Evolutionary conservation across 2,329 filamentous ascomycete genomes (phyloP), one percentile per base, ranked within the genome.

Genomic region (Clonostachys byssicola): DNA sequence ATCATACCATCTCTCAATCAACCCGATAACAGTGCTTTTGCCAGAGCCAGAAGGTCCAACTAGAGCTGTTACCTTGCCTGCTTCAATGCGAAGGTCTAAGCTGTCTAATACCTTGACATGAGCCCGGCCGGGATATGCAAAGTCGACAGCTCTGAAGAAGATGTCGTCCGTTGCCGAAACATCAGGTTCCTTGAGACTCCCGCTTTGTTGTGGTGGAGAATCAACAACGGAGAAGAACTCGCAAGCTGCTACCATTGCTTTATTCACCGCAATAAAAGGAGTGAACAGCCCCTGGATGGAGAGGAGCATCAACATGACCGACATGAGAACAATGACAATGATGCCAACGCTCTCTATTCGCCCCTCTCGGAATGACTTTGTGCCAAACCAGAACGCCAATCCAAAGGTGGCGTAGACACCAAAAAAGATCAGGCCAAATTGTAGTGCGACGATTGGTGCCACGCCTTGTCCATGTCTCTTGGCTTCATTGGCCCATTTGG

Each of bases 21-120:
- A 64, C 12, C 75, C 72, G 46, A 86, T 71, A 47, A 81, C 77
- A 2, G 81, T 85, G 2, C 75, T 80, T 57, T 86, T 86, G 3
- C 80, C 80, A 47, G 75, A 80, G 6, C 80, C 78, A 1, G 74
- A 77, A 13, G 74, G 64, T 3, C 79, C 79, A 0, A 83, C 78
- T n/a, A 81, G 64, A 1, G 77, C 79, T 4, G 75, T 65, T 43
- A 74, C 80, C 38, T 77, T 66, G 13, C 75, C 75, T 6, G 67
- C 68, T 45, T 66, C 55, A 51, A 76, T 68, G n/a, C 57, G 49
- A 7, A 70, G 53, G 12, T 51, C 59, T 14, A 70, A 57, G 34
- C 62, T 52, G 7, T 65, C 51, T n/a, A 67, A 45, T 4, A 70
- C 61, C 10, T 52, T 51, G 4, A 60, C 58, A 35, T 64, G 58